A percentile compares a stretch with the other conserved stretches of the same genome.
Evolutionary conservation across 306 rosid species (phyloP).

Genomic region (Dicorynia guianensis): DNA sequence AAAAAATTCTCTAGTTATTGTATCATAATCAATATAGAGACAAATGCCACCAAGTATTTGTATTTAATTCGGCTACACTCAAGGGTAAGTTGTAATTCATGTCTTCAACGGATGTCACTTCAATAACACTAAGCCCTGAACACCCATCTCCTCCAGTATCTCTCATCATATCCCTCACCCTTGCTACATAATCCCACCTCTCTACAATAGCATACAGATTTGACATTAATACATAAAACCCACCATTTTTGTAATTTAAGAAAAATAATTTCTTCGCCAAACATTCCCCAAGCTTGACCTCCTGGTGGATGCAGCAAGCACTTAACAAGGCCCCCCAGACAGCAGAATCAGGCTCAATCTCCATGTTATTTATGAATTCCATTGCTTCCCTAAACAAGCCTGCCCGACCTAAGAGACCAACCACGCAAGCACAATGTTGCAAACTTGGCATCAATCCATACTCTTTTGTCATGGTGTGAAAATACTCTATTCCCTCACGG

Average conservation of each 20-base stretch:
- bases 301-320: conserved; percentile 75
- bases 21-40: conserved; percentile 31
- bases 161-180: conserved; percentile 83
- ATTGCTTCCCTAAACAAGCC: conserved; percentile 76
- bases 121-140: conserved; percentile 65
- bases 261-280: conserved; percentile 66
- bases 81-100: conserved; percentile 23
- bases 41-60: conserved; percentile 42
- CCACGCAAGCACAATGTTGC: conserved; percentile 78
- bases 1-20: neutral
- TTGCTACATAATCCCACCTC: conserved; percentile 84
- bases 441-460: conserved; percentile 59
- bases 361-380: conserved; percentile 57
- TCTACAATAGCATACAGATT: conserved; percentile 74
- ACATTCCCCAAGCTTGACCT: conserved; percentile 73
- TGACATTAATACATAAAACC: conserved; percentile 75
- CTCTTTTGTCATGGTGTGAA: conserved; percentile 59
- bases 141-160: conserved; percentile 69
- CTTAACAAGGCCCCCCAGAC: conserved; percentile 77
- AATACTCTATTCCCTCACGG: conserved; percentile 56
- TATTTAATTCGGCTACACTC: conserved; percentile 32
- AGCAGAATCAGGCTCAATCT: conserved; percentile 70
- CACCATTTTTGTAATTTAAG: conserved; percentile 61
- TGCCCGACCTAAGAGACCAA: conserved; percentile 69
- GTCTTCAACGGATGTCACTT: conserved; percentile 43